Evolutionary conservation across 257 asterid genomes (phyloP).

Genomic region (Catharanthus roseus): DNA sequence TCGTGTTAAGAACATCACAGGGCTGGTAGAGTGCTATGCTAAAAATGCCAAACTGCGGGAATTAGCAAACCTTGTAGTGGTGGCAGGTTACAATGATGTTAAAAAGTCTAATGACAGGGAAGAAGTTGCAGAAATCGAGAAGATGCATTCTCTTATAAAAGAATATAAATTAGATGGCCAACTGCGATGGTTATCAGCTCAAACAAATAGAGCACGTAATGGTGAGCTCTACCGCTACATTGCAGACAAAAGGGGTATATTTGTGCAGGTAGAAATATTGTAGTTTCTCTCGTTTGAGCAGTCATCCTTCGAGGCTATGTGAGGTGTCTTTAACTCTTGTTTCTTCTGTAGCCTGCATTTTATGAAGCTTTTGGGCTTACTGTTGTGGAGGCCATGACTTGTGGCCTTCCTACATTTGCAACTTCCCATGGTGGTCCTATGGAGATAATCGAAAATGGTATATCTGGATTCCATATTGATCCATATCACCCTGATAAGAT

Average conservation of each 20-base stretch:
- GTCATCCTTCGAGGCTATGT: no score
- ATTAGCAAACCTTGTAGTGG: conserved; percentile 79
- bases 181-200: conserved; percentile 76
- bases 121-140: conserved; percentile 86
- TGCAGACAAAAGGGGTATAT: conserved; percentile 88
- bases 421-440: conserved; percentile 92
- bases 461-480: conserved; percentile 86
- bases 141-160: conserved; percentile 79
- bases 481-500: conserved; percentile 89
- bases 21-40: conserved; percentile 82
- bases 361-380: conserved; percentile 98
- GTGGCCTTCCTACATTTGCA: conserved; percentile 92
- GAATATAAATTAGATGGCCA: conserved; percentile 65
- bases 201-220: conserved; percentile 74
- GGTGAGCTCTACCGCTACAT: conserved; percentile 96
- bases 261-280: conserved; percentile 63
- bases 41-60: conserved; percentile 63
- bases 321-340: conserved; percentile 5
- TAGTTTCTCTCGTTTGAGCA: background rate
- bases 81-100: conserved; percentile 78
- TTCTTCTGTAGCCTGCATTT: conserved; percentile 65
- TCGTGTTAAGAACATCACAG: conserved; percentile 81
- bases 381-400: conserved; percentile 93
- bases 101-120: conserved; percentile 82
- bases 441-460: conserved; percentile 87